phyloP scores from a whole-genome alignment of 768 basidiomycete species.

The Austroboletus festivus region DNA sequence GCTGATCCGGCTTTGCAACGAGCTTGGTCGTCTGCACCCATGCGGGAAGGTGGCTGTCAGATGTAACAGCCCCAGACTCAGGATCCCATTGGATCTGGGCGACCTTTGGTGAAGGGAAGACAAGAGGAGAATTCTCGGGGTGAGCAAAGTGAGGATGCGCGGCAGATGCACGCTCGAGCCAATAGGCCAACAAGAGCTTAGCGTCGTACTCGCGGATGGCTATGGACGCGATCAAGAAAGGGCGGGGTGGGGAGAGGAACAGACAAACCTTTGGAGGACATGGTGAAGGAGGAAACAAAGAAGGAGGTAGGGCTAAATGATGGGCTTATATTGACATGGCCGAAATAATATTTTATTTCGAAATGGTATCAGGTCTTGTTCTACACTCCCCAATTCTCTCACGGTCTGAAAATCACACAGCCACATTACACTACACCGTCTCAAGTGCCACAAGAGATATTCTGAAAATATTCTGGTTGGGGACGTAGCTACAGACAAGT shows the following conservation, averaged over 20 bases:
- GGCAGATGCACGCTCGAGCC: constrained; percentile 87
- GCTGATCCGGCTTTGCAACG: constrained; percentile 95
- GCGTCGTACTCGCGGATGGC: constrained; percentile 98
- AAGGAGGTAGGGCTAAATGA: constrained; percentile 1
- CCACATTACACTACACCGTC: constrained; percentile 17
- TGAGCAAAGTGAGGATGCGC: constrained; percentile 61
- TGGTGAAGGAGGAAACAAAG: constrained; percentile 18
- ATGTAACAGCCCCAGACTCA: constrained; percentile 55
- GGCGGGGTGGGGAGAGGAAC: not conserved
- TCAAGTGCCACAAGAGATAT: not conserved
- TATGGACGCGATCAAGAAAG: constrained; percentile 23
- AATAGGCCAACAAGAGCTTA: constrained; percentile 95
- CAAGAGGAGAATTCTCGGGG: constrained; percentile 37
- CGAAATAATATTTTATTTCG: constrained; percentile 18
- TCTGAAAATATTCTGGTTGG: not conserved
- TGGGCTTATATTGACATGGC: constrained; percentile 17
- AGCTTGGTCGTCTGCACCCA: constrained; percentile 87
- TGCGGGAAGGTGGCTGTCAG: constrained; percentile 59
- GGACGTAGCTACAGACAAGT: no score
- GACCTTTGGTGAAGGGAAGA: constrained; percentile 70
- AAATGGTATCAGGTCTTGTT: constrained; percentile 22
- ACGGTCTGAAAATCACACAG: constrained; percentile 29
- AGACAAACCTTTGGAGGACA: constrained; percentile 34
- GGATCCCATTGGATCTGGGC: constrained; percentile 89
- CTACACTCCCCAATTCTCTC: constrained; percentile 28